Evolutionary conservation across 2,329 filamentous ascomycete genomes (phyloP).

Genomic region (Colletotrichum nymphaeae): DNA sequence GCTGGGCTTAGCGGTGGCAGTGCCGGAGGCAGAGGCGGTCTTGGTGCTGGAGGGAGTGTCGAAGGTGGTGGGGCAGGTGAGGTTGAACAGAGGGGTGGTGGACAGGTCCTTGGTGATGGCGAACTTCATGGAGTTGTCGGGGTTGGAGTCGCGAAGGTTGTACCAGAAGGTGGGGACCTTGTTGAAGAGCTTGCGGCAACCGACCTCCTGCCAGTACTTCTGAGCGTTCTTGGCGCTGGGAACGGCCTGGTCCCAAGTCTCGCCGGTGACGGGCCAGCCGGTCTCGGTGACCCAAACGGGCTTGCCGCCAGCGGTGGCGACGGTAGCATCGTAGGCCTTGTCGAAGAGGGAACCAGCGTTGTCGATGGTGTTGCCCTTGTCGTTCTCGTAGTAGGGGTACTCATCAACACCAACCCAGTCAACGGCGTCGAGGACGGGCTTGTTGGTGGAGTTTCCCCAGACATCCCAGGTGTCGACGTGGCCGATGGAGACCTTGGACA

Average conservation of each 20-base stretch:
- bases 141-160: conserved; percentile 70
- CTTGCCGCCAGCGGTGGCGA: conserved; percentile 61
- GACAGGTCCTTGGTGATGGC: conserved; percentile 65
- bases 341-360: conserved; percentile 67
- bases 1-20: conserved; percentile 31
- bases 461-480: conserved; percentile 78
- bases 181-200: conserved; percentile 68
- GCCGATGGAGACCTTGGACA: conserved; percentile 64
- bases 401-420: conserved; percentile 75
- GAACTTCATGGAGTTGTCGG: conserved; percentile 68
- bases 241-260: conserved; percentile 64
- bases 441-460: conserved; percentile 70
- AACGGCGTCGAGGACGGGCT: conserved; percentile 68
- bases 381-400: conserved; percentile 74
- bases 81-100: conserved; percentile 63
- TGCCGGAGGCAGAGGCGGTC: conserved; percentile 37
- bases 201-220: conserved; percentile 72
- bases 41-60: conserved; percentile 45
- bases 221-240: conserved; percentile 69
- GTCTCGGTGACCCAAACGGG: conserved; percentile 73
- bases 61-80: conserved; percentile 61
- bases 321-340: conserved; percentile 55
- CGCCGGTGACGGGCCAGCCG: conserved; percentile 71
- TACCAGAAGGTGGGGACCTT: conserved; percentile 71
- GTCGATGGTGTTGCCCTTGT: conserved; percentile 65